phyloP scores from a whole-genome alignment of 2,329 filamentous ascomycete species.

The Colletotrichum tanaceti region DNA sequence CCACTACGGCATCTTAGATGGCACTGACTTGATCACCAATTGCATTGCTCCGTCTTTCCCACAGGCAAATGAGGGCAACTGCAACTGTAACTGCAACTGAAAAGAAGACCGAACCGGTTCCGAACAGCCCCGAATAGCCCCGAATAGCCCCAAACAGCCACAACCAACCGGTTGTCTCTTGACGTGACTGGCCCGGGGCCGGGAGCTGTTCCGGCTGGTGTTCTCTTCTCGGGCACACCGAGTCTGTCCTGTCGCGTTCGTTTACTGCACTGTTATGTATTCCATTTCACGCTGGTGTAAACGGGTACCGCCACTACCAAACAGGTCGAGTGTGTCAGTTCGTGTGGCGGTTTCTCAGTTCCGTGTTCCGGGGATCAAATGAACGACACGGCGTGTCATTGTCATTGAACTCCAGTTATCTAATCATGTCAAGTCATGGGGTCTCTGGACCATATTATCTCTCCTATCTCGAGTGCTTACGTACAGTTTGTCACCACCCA shows the following conservation, averaged over 20 bases:
- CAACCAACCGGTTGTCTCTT: not conserved
- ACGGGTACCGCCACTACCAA: too few relatives aligned
- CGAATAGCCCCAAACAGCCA: too few relatives aligned
- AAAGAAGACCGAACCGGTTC: conserved; percentile 24
- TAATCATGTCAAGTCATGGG: conserved; percentile 14
- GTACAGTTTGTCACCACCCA: conserved; percentile 6
- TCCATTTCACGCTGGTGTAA: too few relatives aligned
- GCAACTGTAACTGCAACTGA: not conserved
- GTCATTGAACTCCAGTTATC: conserved; percentile 3
- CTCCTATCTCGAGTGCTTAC: not conserved
- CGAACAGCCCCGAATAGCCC: conserved; percentile 4
- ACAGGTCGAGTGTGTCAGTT: too few relatives aligned
- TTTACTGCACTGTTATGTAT: too few relatives aligned
- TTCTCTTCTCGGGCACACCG: too few relatives aligned
- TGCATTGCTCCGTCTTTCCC: too few relatives aligned
- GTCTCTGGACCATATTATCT: not conserved
- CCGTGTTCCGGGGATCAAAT: too few relatives aligned
- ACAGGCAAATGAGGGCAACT: conserved; percentile 16
- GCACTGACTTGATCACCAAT: not conserved
- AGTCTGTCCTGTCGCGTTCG: not conserved
- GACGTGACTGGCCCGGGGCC: too few relatives aligned
- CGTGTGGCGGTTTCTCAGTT: too few relatives aligned
- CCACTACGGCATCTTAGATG: not conserved
- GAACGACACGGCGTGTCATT: not conserved
- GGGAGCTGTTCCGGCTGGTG: too few relatives aligned